Evolutionary conservation across 495 filamentous ascomycete species (phyloP).

Genomic region (Xylaria curta): DNA sequence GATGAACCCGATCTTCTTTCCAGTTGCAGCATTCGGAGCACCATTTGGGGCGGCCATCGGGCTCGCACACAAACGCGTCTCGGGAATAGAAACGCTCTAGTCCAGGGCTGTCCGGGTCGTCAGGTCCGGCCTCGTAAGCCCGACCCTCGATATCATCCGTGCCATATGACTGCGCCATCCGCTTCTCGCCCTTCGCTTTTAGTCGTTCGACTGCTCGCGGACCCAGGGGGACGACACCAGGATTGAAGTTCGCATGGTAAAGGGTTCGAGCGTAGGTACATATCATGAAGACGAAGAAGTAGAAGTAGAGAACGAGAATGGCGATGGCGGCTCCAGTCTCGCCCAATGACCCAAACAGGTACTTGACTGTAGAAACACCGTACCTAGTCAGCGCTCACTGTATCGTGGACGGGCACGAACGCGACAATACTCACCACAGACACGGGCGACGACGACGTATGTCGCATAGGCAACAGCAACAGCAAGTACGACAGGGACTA

Average conservation of each 20-base stretch:
- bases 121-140: slow-evolving; percentile 42
- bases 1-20: slow-evolving; percentile 85
- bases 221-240: slow-evolving; percentile 72
- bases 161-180: slow-evolving; percentile 32
- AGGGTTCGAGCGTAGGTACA: slow-evolving; percentile 72
- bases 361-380: slow-evolving; percentile 57
- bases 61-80: slow-evolving; percentile 81
- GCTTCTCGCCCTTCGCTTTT: slow-evolving; percentile 32
- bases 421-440: slow-evolving; percentile 46
- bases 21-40: slow-evolving; percentile 80
- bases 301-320: slow-evolving; percentile 72
- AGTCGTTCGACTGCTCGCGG: slow-evolving; percentile 43
- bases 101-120: slow-evolving; percentile 54
- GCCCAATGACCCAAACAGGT: slow-evolving; percentile 61
- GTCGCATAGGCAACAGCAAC: slow-evolving; percentile 47
- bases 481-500: slow-evolving; percentile 48
- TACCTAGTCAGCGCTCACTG: neutral
- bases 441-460: slow-evolving; percentile 49
- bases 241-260: slow-evolving; percentile 66
- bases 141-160: slow-evolving; percentile 50
- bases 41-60: slow-evolving; percentile 79
- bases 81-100: slow-evolving; percentile 72
- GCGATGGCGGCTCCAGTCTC: slow-evolving; percentile 65
- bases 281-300: slow-evolving; percentile 70
- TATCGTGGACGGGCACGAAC: neutral